Base-by-base conservation (phyloP, 129 eudicot species). In the Lactuca sativa region DNA sequence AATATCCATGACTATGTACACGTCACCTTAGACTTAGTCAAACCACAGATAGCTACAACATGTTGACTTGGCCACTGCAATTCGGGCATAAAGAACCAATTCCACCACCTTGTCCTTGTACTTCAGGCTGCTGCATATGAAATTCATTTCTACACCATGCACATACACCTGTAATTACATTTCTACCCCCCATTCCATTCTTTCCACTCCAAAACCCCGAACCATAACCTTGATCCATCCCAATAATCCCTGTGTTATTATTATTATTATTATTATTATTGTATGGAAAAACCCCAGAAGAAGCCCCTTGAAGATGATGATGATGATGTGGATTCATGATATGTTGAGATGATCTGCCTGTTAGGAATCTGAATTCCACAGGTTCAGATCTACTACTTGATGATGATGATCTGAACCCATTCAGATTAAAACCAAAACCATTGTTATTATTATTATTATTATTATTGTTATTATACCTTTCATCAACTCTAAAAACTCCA, bases 131-230 rank as follows among this genome's bases (percentile, higher is more conserved):
- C 3, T 74, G 81, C 3, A 69, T 38, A 58, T 83, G 87, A 66
- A 91, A 91, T 43, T 77, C 80, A 81, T 82, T 91, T 56, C 90
- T 77, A 74, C 97, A 91, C 97, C 96, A 91, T 12, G 82, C 83
- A 81, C 97, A 91, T 4, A 84, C 62, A 36, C 83, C 44, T 52
- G 83, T 76, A 12, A 69, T 80, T 57, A 79, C 78, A 78, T 76
- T 80, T 48, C 79, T 69, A 30, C 66, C 74, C 62, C 82, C 37
- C 75, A 79, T 51, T 25, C 72, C 81, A 51, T 69, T 81, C 78
- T 83, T 91, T 66, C 83, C 85, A 58, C 78, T 82, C 97, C 97
- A 91, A 72, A 77, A 81, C 33, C 76, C 62, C 67, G 96, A 51
- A 75, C 85, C 90, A 74, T 79, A 78, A 3, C 77, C 79, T 82